Evolutionary conservation across 1,284 basidiomycete species (phyloP), one percentile per base, ranked within the genome.

Genomic region (Heterobasidion occidentale): DNA sequence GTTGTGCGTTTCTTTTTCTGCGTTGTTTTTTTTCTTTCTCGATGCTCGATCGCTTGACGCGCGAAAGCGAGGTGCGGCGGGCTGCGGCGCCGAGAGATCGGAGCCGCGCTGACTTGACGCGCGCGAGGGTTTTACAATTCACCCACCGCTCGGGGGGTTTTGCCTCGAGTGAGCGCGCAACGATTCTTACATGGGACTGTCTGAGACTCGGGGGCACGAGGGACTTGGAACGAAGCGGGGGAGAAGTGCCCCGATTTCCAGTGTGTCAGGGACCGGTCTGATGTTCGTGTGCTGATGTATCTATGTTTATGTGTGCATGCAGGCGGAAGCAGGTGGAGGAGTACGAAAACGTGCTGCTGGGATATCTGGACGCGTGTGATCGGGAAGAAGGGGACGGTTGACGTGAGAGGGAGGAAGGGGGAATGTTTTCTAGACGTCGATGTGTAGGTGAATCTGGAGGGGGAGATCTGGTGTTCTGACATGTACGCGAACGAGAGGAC

Each of bases 301-400:
- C 47, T 48, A 42, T 42, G 38, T n/a, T 42, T 12, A 42, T 42
- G 38, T 12, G 38, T 42, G 38, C 38, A 11, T 42, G 35, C 59
- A 74, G 72, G 54, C 84, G 85, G 68, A 90, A 88, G 66, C 84
- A 81, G 19, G 77, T 76, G 56, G 65, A 67, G 15, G 68, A 77
- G 53, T 84, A 76, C 64, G 69, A 68, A 33, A 73, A 77, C 7
- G 65, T 70, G 17, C 67, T 84, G 51, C 64, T 85, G 44, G 67
- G 68, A 4, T 80, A 74, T 64, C 65, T 85, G 49, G 83, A 84
- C 59, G 63, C 68, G 53, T 66, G 70, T 55, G 79, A 79, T 46
- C 65, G 68, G 35, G 66, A 70, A 55, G 73, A 77, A 60, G 55
- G 76, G 60, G 61, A 27, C 36, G 27, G 27, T 19, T 27, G 27